Evolutionary conservation across 2,329 filamentous ascomycete genomes (phyloP), one percentile per base, ranked within the genome.

Genomic region (Hypocreales sp.): DNA sequence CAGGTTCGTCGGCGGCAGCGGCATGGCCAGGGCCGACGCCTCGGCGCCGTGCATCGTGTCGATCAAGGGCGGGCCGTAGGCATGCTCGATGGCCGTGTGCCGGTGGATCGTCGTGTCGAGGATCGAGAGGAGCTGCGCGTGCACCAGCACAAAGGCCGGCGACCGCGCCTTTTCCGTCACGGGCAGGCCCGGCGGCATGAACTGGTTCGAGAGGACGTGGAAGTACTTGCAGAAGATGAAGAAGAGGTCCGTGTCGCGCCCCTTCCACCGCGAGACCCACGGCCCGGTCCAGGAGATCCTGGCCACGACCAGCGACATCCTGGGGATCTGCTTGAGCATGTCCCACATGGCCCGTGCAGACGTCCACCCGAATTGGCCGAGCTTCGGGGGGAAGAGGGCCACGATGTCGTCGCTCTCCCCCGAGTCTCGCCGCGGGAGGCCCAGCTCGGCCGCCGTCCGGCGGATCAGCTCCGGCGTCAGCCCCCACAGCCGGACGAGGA

Each of bases 141-240:
- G 81, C 8, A 93, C 69, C 23, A 86, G 63, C 13, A 87, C 66
- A 42, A 92, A 71, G 1, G 75, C 84, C 5, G 86, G 86, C 1
- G 78, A 72, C 26, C 79, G 60, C 5, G 64, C 66, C 41, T 68
- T 71, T 31, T 71, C 64, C 1, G 53, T 41, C 11, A 72, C 47
- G 3, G 67, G 57, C 17, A 73, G 44, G 4, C 56, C 58, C 1
- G 53, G 40, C 0, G 76, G 73, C 39, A 79, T 60, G 38, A 79
- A 79, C 33, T 90, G 80, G 22, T 80, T 72, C 4, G 76, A 65
- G 4, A 94, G 60, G 13, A 87, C 66, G 48, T 87, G 79, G 41
- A 79, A 92, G 46, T 90, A 77, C 51, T 92, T 93, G 55, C 75
- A 72, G 44, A 94, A 94, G 24, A 92, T 78, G 53, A 87, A 93